phyloP scores from a whole-genome alignment of 1,139 yeast genomes.

The Diutina neorugosa region DNA sequence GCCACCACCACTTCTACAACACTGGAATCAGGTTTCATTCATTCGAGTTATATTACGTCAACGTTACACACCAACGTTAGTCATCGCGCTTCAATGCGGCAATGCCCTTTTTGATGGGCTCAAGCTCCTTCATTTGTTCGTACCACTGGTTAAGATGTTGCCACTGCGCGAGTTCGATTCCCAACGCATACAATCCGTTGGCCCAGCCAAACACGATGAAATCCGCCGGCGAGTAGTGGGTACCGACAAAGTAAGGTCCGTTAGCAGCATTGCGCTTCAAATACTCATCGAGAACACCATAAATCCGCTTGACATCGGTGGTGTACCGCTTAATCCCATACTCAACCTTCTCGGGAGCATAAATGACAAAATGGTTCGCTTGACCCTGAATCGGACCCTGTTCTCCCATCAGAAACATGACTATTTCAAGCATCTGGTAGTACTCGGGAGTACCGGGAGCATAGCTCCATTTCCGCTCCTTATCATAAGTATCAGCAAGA shows the following conservation, averaged over 20 bases:
- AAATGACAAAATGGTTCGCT: constrained; percentile 31
- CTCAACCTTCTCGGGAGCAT: constrained; percentile 35
- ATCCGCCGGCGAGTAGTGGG: constrained; percentile 44
- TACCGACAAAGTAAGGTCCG: constrained; percentile 44
- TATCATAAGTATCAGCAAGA: constrained; percentile 46
- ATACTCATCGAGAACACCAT: constrained; percentile 39
- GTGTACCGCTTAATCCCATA: constrained; percentile 41
- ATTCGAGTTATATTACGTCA: too few species aligned
- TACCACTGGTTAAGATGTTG: constrained; percentile 35
- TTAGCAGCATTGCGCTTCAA: constrained; percentile 24
- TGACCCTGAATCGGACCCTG: constrained; percentile 55
- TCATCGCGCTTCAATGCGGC: not conserved
- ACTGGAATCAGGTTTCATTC: too few species aligned
- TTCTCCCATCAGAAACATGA: constrained; percentile 46
- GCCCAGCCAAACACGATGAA: constrained; percentile 33
- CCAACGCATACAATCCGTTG: constrained; percentile 7
- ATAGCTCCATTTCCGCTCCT: constrained; percentile 35
- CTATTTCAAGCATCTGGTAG: constrained; percentile 39
- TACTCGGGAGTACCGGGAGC: constrained; percentile 31
- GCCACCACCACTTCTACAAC: too few species aligned
- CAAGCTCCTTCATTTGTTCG: constrained; percentile 10
- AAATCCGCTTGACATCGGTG: constrained; percentile 39
- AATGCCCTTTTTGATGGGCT: not conserved
- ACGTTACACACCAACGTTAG: not conserved
- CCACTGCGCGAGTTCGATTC: constrained; percentile 27